Evolutionary conservation across 306 rosid genomes (phyloP), one percentile per base, ranked within the genome.

Genomic region (Trifolium pratense): DNA sequence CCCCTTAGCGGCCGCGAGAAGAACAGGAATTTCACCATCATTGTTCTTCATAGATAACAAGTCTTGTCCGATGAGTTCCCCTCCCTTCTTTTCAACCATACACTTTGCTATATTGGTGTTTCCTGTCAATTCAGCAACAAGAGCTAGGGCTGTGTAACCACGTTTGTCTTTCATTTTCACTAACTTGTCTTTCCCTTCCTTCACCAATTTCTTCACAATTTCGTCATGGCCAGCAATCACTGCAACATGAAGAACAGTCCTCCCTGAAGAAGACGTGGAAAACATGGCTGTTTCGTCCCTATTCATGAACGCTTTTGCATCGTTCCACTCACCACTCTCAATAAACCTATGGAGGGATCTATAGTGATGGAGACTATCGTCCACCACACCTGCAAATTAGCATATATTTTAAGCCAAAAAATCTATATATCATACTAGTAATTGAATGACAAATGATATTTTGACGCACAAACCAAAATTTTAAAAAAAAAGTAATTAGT

Each of bases 211-310:
- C 3, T 29, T 3, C 8, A 66, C 78, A 5, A 79, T 36, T 0
- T 16, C 1, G 5, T 9, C 45, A 14, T 58, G 25, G 3, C 78
- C 69, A 6, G 34, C 15, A 2, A 66, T 56, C 23, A 52, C 68
- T 11, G 83, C 83, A 32, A 21, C 18, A 10, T 79, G 83, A 46
- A 79, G 74, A n/a, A 68, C 9, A 1, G 70, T 79, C 9, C 70
- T 66, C 0, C 48, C 46, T 0, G 34, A 20, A 7, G n/a, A 7
- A 10, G 64, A 23, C 0, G 5, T 34, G 0, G 60, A 49, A 15
- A 11, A 57, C 2, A 57, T 25, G 48, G 39, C 23, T 3, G 2
- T 26, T 8, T 2, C 9, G 5, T 62, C 48, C 0, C 1, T 5
- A 8, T 14, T 5, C 11, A 53, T 13, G n/a, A 46, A 18, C 3